phyloP scores from a whole-genome alignment of 192 early-diverging fungal genomes.

The Backusella tarrabulga region DNA sequence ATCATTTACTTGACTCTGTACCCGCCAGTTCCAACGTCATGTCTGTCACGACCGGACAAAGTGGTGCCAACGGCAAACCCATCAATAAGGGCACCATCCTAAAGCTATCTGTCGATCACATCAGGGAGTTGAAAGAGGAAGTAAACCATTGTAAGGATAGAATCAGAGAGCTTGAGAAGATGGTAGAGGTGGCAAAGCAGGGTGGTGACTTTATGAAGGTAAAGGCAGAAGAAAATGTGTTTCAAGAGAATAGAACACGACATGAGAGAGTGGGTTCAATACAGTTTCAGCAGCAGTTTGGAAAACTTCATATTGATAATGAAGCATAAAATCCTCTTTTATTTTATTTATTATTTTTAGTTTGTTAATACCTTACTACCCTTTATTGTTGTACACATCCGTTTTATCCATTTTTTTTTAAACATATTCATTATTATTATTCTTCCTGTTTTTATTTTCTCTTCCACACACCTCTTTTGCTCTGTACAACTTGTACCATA shows the following conservation, averaged over 20 bases:
- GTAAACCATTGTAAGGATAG: slow-evolving; percentile 16
- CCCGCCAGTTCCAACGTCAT: slow-evolving; percentile 27
- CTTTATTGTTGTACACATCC: background rate
- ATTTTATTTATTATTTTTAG: background rate
- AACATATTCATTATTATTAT: background rate
- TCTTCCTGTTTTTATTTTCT: background rate
- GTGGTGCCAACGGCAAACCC: slow-evolving; percentile 1
- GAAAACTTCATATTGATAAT: slow-evolving; percentile 14
- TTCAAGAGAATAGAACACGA: background rate
- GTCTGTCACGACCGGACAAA: slow-evolving; percentile 6
- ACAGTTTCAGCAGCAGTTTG: slow-evolving; percentile 32
- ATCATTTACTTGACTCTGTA: slow-evolving; percentile 23
- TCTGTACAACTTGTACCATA: background rate
- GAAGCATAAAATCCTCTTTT: background rate
- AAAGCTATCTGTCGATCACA: slow-evolving; percentile 31
- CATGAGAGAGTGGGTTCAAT: slow-evolving; percentile 30
- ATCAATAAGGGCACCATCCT: slow-evolving; percentile 31
- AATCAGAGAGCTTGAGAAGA: slow-evolving; percentile 22
- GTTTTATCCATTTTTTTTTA: background rate
- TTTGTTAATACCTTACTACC: background rate
- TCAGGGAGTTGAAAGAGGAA: slow-evolving; percentile 24
- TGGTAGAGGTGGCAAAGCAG: slow-evolving; percentile 16
- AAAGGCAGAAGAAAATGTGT: slow-evolving; percentile 8
- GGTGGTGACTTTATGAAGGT: background rate
- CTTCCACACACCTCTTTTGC: background rate